Base-by-base conservation (phyloP, 495 filamentous ascomycete genomes). In the Saxispiralis lemnorum region DNA sequence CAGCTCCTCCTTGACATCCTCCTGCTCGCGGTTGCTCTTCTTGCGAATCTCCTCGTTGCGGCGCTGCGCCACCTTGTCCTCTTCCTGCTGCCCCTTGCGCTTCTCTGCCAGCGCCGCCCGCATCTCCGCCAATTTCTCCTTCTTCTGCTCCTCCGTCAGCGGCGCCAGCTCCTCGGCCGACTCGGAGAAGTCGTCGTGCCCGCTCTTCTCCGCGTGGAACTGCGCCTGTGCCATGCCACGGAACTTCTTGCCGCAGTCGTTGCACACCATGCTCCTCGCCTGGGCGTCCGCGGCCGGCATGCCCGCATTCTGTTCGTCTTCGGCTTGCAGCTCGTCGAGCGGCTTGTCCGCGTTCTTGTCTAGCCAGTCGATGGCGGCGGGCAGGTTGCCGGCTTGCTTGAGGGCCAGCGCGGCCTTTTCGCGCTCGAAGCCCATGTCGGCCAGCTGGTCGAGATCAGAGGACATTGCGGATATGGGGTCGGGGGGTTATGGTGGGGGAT, bases 351-450 rank as follows among this genome's bases (percentile, higher is more conserved):
- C 75, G 49, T 86, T 93, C 51, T 76, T 67, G 56, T 93, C 89
- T 9, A 97, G 72, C 89, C 92, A 97, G 61, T 89, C 81, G 43
- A 97, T 65, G 43, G 42, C 47, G 17, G 19, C 69, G 81, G 64
- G 60, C 87, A 86, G 57, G 39, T 77, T 75, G 39, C 82, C 79
- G 28, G 76, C 69, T 56, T 80, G 80, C 56, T 83, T 77, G 42
- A 92, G 67, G 30, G 92, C 89, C 15, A 96, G 58, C 60, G 83
- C 71, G 30, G 83, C 80, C 51, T 78, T 70, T 49, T 81, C 73
- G 54, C 73, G 69, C 46, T 93, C 83, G 51, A 97, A 97, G 54
- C 89, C 89, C 87, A 96, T 95, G 43, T 92, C 86, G 52, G 92
- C 57, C 56, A 97, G 78, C 53, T 77, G 68, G 11, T 88, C 73